These are phyloP conservation scores for Cadophora luteo-olivacea DNA, from an alignment of 2,329 filamentous ascomycete genomes.

Conservation along the genomic window DNA sequence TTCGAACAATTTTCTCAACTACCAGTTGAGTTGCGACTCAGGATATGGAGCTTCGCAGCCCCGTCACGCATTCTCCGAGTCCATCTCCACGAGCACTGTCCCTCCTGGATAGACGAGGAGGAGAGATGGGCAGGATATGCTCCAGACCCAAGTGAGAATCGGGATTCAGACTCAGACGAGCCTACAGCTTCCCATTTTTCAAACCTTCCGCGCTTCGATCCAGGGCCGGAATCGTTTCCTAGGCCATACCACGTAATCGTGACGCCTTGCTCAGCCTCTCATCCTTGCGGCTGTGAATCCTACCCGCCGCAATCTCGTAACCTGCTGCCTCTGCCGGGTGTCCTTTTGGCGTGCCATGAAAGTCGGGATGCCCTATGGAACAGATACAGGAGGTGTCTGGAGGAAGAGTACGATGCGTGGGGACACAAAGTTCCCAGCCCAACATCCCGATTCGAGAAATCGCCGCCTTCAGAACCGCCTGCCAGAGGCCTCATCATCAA, in stretches of 20 bases:
- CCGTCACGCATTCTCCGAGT: not conserved
- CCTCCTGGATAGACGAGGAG: not conserved
- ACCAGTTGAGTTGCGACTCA: not conserved
- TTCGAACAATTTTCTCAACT: conserved; percentile 5
- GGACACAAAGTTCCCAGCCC: not conserved
- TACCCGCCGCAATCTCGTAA: not conserved
- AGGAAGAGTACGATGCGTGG: conserved; percentile 5
- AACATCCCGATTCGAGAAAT: not conserved
- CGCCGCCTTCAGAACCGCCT: not conserved
- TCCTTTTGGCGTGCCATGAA: conserved; percentile 7
- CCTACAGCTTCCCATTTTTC: not conserved
- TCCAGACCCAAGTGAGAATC: not conserved
- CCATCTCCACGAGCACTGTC: not conserved
- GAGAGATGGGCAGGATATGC: not conserved
- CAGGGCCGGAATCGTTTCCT: not conserved
- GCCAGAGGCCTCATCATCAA: conserved; percentile 5
- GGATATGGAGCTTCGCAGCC: conserved; percentile 5
- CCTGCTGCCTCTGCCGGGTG: not conserved
- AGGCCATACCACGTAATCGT: not conserved
- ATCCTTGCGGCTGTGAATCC: not conserved
- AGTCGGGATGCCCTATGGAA: not conserved
- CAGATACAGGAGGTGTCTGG: not conserved
- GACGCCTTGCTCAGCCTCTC: not conserved
- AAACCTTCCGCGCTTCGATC: not conserved
- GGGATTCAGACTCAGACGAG: not conserved